These are phyloP conservation scores for Dothistroma pini DNA, from an alignment of 2,329 filamentous ascomycete species.

Conservation along the genomic window DNA sequence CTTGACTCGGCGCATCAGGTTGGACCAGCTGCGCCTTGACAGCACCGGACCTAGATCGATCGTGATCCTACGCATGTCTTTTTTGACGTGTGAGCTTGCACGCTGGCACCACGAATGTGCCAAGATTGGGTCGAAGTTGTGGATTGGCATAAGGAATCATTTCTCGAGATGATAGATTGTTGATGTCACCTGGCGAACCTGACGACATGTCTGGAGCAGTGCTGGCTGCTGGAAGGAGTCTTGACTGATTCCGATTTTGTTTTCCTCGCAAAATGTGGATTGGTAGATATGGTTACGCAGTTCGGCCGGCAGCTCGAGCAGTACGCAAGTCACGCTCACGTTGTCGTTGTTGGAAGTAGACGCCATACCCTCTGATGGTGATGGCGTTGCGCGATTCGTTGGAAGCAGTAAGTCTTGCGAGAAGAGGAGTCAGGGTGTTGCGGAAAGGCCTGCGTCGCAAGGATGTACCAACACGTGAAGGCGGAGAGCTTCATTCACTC, in stretches of 20 bases:
- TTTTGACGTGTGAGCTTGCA: neutral
- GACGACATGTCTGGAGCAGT: constrained; percentile 43
- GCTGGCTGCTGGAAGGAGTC: constrained; percentile 35
- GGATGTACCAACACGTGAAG: neutral
- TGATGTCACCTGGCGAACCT: constrained; percentile 42
- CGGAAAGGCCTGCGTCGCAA: neutral
- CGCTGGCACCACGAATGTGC: neutral
- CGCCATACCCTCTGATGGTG: neutral
- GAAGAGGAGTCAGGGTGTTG: neutral
- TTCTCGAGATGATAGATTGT: constrained; percentile 47
- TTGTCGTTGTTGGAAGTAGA: neutral
- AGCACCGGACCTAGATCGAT: neutral
- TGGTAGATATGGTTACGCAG: constrained; percentile 46
- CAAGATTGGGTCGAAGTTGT: neutral
- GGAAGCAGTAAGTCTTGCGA: neutral
- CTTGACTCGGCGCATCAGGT: neutral
- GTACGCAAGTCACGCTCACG: neutral
- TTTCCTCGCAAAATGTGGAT: constrained; percentile 32
- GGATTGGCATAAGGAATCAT: constrained; percentile 30
- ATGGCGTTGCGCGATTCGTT: neutral
- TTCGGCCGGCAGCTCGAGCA: constrained; percentile 37
- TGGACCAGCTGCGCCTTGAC: neutral
- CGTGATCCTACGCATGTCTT: neutral
- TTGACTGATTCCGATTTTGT: constrained; percentile 33
- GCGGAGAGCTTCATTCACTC: neutral